These are phyloP conservation scores for Coniella lustricola DNA, from an alignment of 2,329 filamentous ascomycete species.

Conservation along the genomic window DNA sequence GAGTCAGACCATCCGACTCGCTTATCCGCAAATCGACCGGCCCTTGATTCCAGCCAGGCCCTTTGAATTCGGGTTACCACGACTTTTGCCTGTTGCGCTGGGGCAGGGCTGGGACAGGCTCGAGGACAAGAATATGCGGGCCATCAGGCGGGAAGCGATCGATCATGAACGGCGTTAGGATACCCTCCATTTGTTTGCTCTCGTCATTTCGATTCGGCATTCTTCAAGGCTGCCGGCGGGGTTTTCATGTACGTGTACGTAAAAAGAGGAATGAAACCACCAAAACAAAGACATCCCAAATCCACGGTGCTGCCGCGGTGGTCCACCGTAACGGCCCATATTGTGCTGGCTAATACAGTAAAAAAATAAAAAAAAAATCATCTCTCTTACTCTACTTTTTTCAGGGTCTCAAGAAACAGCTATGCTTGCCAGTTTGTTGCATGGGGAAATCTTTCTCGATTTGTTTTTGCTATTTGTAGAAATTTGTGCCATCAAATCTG, in stretches of 20 bases:
- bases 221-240: background rate
- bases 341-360: too few species aligned
- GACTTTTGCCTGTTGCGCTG: background rate
- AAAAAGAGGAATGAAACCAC: background rate
- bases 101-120: background rate
- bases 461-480: too few species aligned
- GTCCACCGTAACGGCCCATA: too few species aligned
- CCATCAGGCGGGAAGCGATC: background rate
- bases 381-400: too few species aligned
- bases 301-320: too few species aligned
- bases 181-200: slow-evolving; percentile 12
- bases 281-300: too few species aligned
- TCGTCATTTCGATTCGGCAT: background rate
- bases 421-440: too few species aligned
- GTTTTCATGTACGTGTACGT: background rate
- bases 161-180: slow-evolving; percentile 14
- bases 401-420: too few species aligned
- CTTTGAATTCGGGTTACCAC: background rate
- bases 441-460: too few species aligned
- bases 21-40: slow-evolving; percentile 43
- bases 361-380: too few species aligned
- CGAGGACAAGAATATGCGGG: background rate
- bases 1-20: slow-evolving; percentile 53
- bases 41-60: slow-evolving; percentile 1
- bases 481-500: too few species aligned